phyloP scores from a whole-genome alignment of 192 early-diverging fungal genomes.

The Coemansia sp. region DNA sequence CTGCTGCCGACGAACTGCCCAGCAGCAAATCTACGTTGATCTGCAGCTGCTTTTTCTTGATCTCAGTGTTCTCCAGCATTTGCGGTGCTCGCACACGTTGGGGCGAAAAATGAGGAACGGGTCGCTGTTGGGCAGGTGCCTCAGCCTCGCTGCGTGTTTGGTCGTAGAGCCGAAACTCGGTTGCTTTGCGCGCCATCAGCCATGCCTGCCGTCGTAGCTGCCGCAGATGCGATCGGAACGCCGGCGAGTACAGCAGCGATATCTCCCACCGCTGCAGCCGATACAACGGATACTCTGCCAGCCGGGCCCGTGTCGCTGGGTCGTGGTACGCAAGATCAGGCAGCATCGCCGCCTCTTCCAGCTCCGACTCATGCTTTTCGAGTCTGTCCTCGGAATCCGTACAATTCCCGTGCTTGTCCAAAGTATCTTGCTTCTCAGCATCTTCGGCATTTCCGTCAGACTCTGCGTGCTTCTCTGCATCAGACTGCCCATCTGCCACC shows the following conservation, averaged over 20 bases:
- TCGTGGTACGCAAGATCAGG: conserved; percentile 46
- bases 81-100: conserved; percentile 35
- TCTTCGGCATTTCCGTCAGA: not conserved
- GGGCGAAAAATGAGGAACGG: conserved; percentile 50
- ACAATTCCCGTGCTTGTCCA: not conserved
- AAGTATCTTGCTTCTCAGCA: not conserved
- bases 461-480: not conserved
- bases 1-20: conserved; percentile 13
- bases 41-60: conserved; percentile 51
- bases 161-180: conserved; percentile 43
- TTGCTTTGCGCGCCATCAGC: conserved; percentile 24
- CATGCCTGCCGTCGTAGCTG: conserved; percentile 39
- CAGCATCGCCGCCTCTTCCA: conserved; percentile 31
- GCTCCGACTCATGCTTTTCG: not conserved
- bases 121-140: conserved; percentile 20
- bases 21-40: conserved; percentile 47
- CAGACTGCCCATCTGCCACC: not conserved
- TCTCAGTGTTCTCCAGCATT: conserved; percentile 38
- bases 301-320: conserved; percentile 35
- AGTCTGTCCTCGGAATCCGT: not conserved
- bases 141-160: conserved; percentile 19
- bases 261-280: conserved; percentile 55
- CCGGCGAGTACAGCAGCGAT: conserved; percentile 37
- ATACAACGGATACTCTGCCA: conserved; percentile 45
- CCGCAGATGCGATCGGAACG: conserved; percentile 38